These are phyloP conservation scores for Sonneratia caseolaris DNA, from an alignment of 345 rosid species.

Conservation along the genomic window DNA sequence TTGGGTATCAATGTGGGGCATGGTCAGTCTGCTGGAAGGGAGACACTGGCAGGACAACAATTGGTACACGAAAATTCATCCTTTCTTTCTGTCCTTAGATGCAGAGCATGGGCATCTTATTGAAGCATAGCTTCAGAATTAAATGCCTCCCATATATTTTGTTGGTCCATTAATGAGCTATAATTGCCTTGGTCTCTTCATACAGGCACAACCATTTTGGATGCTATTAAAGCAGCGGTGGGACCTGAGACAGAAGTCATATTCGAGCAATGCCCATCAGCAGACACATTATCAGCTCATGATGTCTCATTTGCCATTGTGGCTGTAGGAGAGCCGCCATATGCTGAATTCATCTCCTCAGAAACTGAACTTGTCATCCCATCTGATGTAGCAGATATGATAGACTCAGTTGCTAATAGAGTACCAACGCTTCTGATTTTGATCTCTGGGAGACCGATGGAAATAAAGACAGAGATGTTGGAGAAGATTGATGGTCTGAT, in stretches of 20 bases:
- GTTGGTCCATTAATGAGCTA: too few relatives aligned
- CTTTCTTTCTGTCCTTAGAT: slow-evolving; percentile 12
- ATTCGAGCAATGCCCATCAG: slow-evolving; percentile 45
- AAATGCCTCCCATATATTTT: slow-evolving; percentile 16
- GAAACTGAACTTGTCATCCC: slow-evolving; percentile 40
- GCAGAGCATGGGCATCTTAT: too few relatives aligned
- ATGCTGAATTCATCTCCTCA: slow-evolving; percentile 40
- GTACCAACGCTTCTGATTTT: background rate
- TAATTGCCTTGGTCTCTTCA: too few relatives aligned
- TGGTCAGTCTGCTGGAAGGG: slow-evolving; percentile 89
- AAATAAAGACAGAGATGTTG: slow-evolving; percentile 52
- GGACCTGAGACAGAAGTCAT: slow-evolving; percentile 13
- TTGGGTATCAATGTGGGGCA: slow-evolving; percentile 83
- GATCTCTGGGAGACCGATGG: slow-evolving; percentile 73
- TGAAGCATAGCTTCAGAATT: too few relatives aligned
- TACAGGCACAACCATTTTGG: slow-evolving; percentile 11
- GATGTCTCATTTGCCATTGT: slow-evolving; percentile 62
- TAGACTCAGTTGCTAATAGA: slow-evolving; percentile 15
- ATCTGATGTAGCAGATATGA: slow-evolving; percentile 15
- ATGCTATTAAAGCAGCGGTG: slow-evolving; percentile 6
- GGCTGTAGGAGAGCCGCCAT: slow-evolving; percentile 72
- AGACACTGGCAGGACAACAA: slow-evolving; percentile 27
- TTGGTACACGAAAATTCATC: background rate
- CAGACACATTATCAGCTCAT: slow-evolving; percentile 40
- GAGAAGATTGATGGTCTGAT: slow-evolving; percentile 51